Evolutionary conservation across 2,329 filamentous ascomycete genomes (phyloP), one percentile per base, ranked within the genome.

Genomic region (Cercospora zeina): DNA sequence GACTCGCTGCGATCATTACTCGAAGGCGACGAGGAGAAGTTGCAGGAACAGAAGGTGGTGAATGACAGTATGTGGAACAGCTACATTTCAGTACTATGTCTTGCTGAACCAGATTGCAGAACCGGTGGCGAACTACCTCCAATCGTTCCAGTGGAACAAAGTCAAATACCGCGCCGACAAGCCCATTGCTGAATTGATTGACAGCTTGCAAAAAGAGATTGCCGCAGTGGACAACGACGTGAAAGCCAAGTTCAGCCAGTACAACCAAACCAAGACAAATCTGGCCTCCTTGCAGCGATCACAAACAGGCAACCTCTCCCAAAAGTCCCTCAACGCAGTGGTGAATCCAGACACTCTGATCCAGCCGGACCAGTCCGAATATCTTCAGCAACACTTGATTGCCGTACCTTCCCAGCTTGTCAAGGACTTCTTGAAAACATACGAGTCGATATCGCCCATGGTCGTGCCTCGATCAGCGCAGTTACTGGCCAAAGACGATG

Each of bases 151-250:
- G 68, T 99, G 95, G 95, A 97, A 97, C 80, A 97, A 95, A 78
- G 91, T 96, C 78, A 95, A 96, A 76, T 99, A 97, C 78, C 88
- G 95, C 71, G 89, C 90, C 65, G 95, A 99, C 77, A 96, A 93
- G 76, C 86, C 93, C 55, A 85, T 99, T 64, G 84, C 87, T 60
- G 93, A 97, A 74, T 82, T 97, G 63, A 89, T 97, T 70, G 89
- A 92, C 75, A 88, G 87, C 42, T 80, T 99, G 62, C 91, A 96
- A 74, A 97, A 96, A 86, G 95, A 97, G 80, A 85, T 96, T 59
- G 83, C 87, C 65, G 95, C 90, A 60, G 91, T 96, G 74, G 95
- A 99, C 81, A 96, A 92, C 76, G 95, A 97, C 75, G 90, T 97
- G 78, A 96, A 96, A 77, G 84, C 85, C 73, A 97, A 97, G 78